Percentiles rank a stretch among this genome's conserved stretches.
phyloP scores from a whole-genome alignment of 345 rosid genomes.

The Hibiscus trionum region DNA sequence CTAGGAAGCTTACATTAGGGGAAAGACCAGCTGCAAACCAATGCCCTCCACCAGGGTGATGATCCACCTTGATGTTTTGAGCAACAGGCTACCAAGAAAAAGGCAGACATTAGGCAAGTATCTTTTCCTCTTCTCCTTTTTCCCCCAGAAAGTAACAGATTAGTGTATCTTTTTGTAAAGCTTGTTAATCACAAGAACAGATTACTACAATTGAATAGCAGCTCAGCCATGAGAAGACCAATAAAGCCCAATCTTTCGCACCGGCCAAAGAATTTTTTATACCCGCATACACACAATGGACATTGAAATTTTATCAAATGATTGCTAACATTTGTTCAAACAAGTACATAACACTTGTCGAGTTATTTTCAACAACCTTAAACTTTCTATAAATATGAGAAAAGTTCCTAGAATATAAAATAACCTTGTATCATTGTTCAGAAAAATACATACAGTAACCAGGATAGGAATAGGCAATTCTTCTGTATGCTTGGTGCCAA shows the following conservation, averaged over 20 bases:
- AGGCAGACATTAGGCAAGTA: not conserved
- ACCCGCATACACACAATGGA: not conserved
- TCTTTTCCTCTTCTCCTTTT: not conserved
- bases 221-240: not conserved
- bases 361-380: not conserved
- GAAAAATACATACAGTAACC: not conserved
- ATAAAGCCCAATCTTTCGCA: not conserved
- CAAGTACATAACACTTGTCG: not conserved
- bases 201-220: not conserved
- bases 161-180: not conserved
- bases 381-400: not conserved
- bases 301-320: not conserved
- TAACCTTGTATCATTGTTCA: not conserved
- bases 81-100: constrained; percentile 51
- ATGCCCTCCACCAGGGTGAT: constrained; percentile 98
- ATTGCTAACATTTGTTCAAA: constrained; percentile 3
- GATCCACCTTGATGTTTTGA: constrained; percentile 84
- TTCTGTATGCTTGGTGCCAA: not conserved
- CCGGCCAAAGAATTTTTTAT: not conserved
- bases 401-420: not conserved
- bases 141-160: not conserved
- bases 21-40: constrained; percentile 99
- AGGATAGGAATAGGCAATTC: not conserved
- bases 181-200: not conserved
- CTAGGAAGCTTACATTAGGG: constrained; percentile 60